Base-by-base conservation (phyloP, 2,329 filamentous ascomycete genomes). In the Fusarium redolens region DNA sequence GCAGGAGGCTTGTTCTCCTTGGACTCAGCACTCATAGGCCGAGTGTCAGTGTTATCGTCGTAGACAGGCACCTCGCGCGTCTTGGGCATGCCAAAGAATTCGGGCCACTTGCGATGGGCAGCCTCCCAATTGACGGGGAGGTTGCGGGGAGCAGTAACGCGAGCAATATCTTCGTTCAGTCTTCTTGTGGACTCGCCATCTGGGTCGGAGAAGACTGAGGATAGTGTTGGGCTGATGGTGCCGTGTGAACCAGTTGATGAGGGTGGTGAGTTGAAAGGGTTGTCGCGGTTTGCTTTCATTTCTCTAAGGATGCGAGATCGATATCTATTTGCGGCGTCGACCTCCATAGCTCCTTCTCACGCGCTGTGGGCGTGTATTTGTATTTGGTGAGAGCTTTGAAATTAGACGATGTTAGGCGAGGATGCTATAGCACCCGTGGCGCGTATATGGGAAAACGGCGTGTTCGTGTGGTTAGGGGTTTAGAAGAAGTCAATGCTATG, bases 211-310 rank as follows among this genome's bases (percentile, higher is more conserved):
- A 88, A 87, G 74, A 89, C 81, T 45, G 87, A 86, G 41, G 87
- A 88, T 57, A 85, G 77, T 50, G 87, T 89, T 60, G 86, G 84
- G 76, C 86, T 88, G 71, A 89, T 83, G 68, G 87, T 88, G 78
- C 87, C 87, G 79, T 89, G 87, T 58, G 86, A 87, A 61, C 87
- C 87, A 35, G 87, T 89, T 11, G 87, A 89, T 11, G 87, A 88
- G 25, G 87, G 87, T 9, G 88, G 88, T 25, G 87, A 89, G 80
- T 87, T 88, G 81, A 88, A 89, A 10, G 87, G 87, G 78, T 89
- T 87, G 66, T 87, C 83, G 78, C 84, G 83, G 79, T 86, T 85
- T 71, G 85, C 81, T 54, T 85, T 84, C 85, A 87, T 86, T 81
- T 87, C 86, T 79, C 86, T 83, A 75, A 85, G 81, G 68, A 85